A percentile compares a stretch with the other conserved stretches of the same genome.
Evolutionary conservation across 1,139 yeast genomes (phyloP).

Genomic region (Hemisphaericaspora lyxosophila): DNA sequence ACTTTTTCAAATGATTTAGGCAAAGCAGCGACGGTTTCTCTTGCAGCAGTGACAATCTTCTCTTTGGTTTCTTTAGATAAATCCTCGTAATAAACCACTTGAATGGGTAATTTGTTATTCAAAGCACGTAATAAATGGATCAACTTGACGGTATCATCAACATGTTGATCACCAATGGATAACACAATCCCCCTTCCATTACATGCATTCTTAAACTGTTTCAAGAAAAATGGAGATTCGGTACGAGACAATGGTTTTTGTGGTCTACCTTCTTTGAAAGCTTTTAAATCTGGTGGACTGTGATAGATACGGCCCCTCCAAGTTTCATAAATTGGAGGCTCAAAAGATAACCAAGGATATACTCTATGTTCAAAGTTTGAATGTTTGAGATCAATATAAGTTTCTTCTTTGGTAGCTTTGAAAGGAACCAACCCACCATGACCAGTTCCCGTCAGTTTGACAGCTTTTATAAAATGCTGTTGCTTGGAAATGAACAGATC

Average conservation of each 20-base stretch:
- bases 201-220: conserved; percentile 20
- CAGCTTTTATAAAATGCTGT: conserved; percentile 9
- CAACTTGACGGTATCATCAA: conserved; percentile 27
- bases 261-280: conserved; percentile 34
- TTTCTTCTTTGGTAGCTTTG: conserved; percentile 19
- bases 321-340: conserved; percentile 17
- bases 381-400: conserved; percentile 15
- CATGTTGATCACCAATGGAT: conserved; percentile 32
- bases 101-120: conserved; percentile 36
- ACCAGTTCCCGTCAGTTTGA: conserved; percentile 7
- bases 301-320: conserved; percentile 15
- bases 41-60: conserved; percentile 28
- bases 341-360: conserved; percentile 20
- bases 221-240: conserved; percentile 25
- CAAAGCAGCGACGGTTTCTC: conserved; percentile 22
- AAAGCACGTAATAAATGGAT: conserved; percentile 32
- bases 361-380: conserved; percentile 18
- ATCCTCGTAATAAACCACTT: conserved; percentile 29
- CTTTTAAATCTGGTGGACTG: conserved; percentile 40
- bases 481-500: conserved; percentile 7
- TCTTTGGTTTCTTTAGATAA: conserved; percentile 23
- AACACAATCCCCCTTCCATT: conserved; percentile 41
- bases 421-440: conserved; percentile 21
- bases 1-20: conserved; percentile 25
- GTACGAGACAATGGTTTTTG: conserved; percentile 13